phyloP scores from a whole-genome alignment of 768 basidiomycete genomes.

The Boletus rubropictus region DNA sequence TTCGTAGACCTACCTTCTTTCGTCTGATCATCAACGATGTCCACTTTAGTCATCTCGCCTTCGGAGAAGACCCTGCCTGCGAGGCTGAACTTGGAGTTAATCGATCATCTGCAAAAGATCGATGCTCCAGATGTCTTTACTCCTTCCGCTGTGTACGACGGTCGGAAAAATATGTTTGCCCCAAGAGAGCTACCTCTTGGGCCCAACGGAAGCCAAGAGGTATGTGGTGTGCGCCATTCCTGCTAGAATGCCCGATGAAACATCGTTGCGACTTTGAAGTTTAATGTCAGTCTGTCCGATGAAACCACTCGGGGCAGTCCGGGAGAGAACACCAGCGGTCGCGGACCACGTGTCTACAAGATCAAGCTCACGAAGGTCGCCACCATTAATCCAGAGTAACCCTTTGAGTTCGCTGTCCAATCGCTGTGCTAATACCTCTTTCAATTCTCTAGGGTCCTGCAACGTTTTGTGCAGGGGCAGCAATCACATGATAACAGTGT shows the following conservation, averaged over 20 bases:
- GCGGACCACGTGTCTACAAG: constrained; percentile 60
- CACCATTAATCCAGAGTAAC: constrained; percentile 52
- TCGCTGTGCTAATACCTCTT: constrained; percentile 5
- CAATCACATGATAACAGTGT: constrained; percentile 67
- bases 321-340: constrained; percentile 30
- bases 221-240: constrained; percentile 19
- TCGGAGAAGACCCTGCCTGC: constrained; percentile 66
- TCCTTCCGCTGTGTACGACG: constrained; percentile 71
- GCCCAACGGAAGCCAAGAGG: constrained; percentile 46
- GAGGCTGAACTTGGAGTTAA: constrained; percentile 64
- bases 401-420: constrained; percentile 18
- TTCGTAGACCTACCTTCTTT: not conserved
- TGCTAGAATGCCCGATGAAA: not conserved
- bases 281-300: constrained; percentile 51
- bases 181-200: constrained; percentile 57
- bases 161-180: constrained; percentile 72
- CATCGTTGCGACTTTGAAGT: constrained; percentile 36
- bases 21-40: constrained; percentile 13
- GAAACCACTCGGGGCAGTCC: constrained; percentile 30
- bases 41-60: constrained; percentile 50
- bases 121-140: constrained; percentile 64
- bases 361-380: constrained; percentile 56
- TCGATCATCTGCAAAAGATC: constrained; percentile 53
- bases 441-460: constrained; percentile 44
- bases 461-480: constrained; percentile 56